phyloP scores from a whole-genome alignment of 2,329 filamentous ascomycete species.

The Ophiostoma tasmaniense region DNA sequence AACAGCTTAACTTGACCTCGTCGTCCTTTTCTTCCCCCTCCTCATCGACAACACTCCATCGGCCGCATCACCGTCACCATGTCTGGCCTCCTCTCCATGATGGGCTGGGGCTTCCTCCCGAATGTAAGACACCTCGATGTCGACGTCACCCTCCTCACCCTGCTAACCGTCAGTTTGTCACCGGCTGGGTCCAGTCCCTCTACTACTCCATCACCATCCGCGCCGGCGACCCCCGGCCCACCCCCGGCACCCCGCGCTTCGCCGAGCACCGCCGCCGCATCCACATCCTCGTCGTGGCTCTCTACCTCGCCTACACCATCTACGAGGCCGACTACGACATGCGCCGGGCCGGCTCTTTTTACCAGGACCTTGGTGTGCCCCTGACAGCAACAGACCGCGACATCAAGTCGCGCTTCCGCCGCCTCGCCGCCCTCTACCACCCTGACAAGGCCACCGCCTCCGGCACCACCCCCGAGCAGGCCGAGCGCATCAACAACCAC shows the following conservation, averaged over 20 bases:
- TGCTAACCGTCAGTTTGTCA: constrained; percentile 54
- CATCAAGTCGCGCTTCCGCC: constrained; percentile 77
- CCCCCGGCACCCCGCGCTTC: constrained; percentile 59
- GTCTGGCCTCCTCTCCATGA: constrained; percentile 44
- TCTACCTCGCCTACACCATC: constrained; percentile 85
- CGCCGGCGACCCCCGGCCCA: constrained; percentile 74
- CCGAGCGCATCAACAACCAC: constrained; percentile 34
- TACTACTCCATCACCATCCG: constrained; percentile 86
- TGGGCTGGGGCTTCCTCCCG: constrained; percentile 51
- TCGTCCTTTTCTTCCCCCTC: background rate
- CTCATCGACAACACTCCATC: background rate
- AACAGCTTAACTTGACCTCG: background rate
- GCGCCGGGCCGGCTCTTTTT: constrained; percentile 64
- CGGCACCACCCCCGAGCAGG: constrained; percentile 23
- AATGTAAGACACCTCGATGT: constrained; percentile 30
- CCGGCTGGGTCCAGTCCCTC: constrained; percentile 66
- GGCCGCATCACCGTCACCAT: constrained; percentile 27
- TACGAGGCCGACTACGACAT: constrained; percentile 85
- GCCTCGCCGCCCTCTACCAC: constrained; percentile 62
- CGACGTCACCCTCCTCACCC: background rate
- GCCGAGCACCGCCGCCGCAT: constrained; percentile 70
- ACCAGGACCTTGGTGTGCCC: constrained; percentile 64
- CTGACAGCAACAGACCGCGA: constrained; percentile 61
- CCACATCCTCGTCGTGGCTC: constrained; percentile 69
- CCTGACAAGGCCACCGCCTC: constrained; percentile 63